A percentile compares a stretch with the other conserved stretches of the same genome.
Evolutionary conservation across 2,329 filamentous ascomycete genomes (phyloP).

Genomic region (Pyricularia sp.): DNA sequence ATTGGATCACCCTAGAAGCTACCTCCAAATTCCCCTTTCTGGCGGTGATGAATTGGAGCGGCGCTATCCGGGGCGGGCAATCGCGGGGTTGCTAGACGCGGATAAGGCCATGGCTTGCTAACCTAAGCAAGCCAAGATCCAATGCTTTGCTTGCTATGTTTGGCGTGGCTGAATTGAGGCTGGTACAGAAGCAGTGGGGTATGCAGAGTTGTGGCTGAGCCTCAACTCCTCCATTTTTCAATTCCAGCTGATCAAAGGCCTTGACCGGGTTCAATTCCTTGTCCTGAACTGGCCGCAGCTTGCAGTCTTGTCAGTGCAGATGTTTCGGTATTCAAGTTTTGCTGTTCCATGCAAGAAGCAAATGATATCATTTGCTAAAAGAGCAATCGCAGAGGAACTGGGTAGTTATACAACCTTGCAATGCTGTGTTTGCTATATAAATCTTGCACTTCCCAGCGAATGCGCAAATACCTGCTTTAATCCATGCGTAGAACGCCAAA

Average conservation of each 20-base stretch:
- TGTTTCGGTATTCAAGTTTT: background rate
- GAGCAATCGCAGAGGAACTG: background rate
- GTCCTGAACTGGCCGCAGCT: background rate
- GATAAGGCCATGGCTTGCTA: background rate
- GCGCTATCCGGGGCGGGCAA: background rate
- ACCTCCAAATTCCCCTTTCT: too few relatives aligned
- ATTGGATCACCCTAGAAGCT: background rate
- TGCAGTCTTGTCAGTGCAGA: background rate
- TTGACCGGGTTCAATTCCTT: background rate
- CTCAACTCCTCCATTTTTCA: background rate
- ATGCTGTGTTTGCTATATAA: background rate
- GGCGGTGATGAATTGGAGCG: too few relatives aligned
- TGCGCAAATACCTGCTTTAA: background rate
- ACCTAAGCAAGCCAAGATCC: background rate
- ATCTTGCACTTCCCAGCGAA: background rate
- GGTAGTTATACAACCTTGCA: background rate
- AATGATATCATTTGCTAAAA: background rate
- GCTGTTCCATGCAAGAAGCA: background rate
- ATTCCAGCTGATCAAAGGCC: background rate
- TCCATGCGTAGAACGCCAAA: background rate
- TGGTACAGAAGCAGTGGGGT: background rate
- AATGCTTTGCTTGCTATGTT: background rate
- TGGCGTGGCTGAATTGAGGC: background rate
- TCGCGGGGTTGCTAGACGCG: background rate
- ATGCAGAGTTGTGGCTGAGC: background rate